A percentile compares a stretch with the other conserved stretches of the same genome.
phyloP scores from a whole-genome alignment of 2,329 filamentous ascomycete genomes.

The Aspergillus bombycis region DNA sequence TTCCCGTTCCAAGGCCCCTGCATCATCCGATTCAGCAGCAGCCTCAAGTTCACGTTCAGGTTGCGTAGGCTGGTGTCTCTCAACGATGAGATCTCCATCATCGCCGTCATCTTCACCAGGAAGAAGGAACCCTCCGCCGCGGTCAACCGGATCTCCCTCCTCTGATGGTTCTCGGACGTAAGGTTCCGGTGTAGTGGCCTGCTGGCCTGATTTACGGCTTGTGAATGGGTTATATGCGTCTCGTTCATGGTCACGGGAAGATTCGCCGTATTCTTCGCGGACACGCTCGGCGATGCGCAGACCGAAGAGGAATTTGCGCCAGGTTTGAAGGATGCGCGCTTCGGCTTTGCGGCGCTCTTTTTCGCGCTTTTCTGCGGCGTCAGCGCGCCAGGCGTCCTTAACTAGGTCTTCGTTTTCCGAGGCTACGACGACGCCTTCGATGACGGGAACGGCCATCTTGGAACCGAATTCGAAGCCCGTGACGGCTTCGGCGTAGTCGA shows the following conservation, averaged over 20 bases:
- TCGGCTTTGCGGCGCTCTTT: slow-evolving; percentile 84
- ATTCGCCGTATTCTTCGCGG: slow-evolving; percentile 69
- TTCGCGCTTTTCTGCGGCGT: slow-evolving; percentile 72
- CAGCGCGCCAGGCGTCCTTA: slow-evolving; percentile 76
- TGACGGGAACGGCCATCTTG: slow-evolving; percentile 88
- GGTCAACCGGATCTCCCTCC: slow-evolving; percentile 27
- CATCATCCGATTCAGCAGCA: slow-evolving; percentile 12
- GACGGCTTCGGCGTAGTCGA: slow-evolving; percentile 92
- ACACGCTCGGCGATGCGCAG: slow-evolving; percentile 80
- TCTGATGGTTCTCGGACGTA: slow-evolving; percentile 10
- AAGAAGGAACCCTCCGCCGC: slow-evolving; percentile 37
- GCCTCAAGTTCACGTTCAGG: not conserved
- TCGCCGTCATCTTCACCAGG: slow-evolving; percentile 33
- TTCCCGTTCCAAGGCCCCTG: slow-evolving; percentile 7
- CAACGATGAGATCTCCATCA: slow-evolving; percentile 35
- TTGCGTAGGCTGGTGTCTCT: slow-evolving; percentile 23
- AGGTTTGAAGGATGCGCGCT: slow-evolving; percentile 72
- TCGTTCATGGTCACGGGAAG: slow-evolving; percentile 29
- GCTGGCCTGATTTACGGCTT: slow-evolving; percentile 8
- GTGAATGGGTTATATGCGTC: slow-evolving; percentile 43
- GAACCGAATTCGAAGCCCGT: slow-evolving; percentile 96
- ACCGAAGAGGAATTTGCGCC: slow-evolving; percentile 87
- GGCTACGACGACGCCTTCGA: slow-evolving; percentile 87
- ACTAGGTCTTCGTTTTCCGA: slow-evolving; percentile 75
- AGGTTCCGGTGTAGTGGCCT: not conserved